phyloP scores from a whole-genome alignment of 371 early-diverging fungal species.

The Mortierella sp. region DNA sequence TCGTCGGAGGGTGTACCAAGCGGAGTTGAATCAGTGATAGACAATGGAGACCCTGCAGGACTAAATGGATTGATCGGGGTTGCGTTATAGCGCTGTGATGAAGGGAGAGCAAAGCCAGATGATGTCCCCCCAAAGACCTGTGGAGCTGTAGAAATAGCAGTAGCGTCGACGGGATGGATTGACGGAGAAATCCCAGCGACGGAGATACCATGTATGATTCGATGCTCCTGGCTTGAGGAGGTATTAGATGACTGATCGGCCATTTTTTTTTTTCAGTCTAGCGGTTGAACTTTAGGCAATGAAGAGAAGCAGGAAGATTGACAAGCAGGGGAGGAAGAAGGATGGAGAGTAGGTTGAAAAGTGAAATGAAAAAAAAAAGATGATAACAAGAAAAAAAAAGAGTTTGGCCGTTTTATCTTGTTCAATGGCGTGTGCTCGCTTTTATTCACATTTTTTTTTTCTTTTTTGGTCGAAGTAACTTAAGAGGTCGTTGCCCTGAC shows the following conservation, averaged over 20 bases:
- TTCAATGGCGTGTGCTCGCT: slow-evolving; percentile 6
- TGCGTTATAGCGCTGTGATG: slow-evolving; percentile 18
- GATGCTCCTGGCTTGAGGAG: background rate
- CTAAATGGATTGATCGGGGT: slow-evolving; percentile 22
- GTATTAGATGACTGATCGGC: background rate
- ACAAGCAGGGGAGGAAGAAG: background rate
- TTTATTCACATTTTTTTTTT: background rate
- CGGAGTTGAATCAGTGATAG: slow-evolving; percentile 24
- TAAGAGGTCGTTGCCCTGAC: slow-evolving; percentile 17
- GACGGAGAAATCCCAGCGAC: background rate
- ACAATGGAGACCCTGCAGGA: slow-evolving; percentile 17
- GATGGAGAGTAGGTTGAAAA: background rate
- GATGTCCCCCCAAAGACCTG: slow-evolving; percentile 21
- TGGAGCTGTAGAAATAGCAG: background rate
- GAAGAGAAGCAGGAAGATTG: background rate
- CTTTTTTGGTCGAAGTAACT: slow-evolving; percentile 21
- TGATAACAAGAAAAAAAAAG: background rate
- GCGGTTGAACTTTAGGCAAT: background rate
- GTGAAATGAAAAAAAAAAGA: background rate
- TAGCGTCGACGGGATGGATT: background rate
- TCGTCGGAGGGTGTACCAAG: slow-evolving; percentile 31
- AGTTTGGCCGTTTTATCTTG: slow-evolving; percentile 10
- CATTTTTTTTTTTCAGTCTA: slow-evolving; percentile 2
- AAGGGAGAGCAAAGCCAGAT: slow-evolving; percentile 39
- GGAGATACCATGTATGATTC: background rate